Evolutionary conservation across 257 asterid genomes (phyloP).

Genomic region (Apocynum venetum): DNA sequence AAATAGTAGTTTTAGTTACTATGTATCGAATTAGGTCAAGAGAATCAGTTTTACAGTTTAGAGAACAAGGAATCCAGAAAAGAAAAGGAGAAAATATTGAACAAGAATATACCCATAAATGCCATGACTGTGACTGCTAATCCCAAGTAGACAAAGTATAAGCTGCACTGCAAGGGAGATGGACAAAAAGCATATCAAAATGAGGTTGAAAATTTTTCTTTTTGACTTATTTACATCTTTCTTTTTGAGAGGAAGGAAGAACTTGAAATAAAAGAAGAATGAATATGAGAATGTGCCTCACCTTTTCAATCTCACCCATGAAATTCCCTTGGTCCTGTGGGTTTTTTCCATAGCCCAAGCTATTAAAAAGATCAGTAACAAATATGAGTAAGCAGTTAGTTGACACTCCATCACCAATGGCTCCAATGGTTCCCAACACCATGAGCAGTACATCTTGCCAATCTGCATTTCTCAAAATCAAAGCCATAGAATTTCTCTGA

Average conservation of each 20-base stretch:
- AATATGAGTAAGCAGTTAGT: constrained; percentile 68
- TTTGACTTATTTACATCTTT: not conserved
- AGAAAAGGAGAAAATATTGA: not conserved
- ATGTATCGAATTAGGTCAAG: no score
- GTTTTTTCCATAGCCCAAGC: constrained; percentile 60
- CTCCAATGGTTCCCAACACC: constrained; percentile 83
- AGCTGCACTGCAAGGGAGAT: constrained; percentile 61
- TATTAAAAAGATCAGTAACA: constrained; percentile 67
- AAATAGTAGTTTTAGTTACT: no score
- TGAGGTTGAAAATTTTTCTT: not conserved
- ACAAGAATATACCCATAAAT: constrained; percentile 60
- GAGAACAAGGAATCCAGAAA: not conserved
- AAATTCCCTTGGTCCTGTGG: constrained; percentile 43
- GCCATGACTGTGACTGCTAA: constrained; percentile 69
- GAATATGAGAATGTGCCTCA: constrained; percentile 7
- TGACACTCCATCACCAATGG: constrained; percentile 88
- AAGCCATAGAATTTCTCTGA: constrained; percentile 26
- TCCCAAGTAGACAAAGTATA: constrained; percentile 79
- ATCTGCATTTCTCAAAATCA: constrained; percentile 68
- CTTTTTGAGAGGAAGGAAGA: not conserved
- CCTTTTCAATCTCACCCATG: constrained; percentile 74
- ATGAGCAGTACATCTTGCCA: constrained; percentile 58
- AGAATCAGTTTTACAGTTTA: no score
- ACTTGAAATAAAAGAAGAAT: not conserved
- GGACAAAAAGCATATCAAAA: not conserved